Evolutionary conservation across 805 yeast genomes (phyloP).

Genomic region (Ogataea saltuana): DNA sequence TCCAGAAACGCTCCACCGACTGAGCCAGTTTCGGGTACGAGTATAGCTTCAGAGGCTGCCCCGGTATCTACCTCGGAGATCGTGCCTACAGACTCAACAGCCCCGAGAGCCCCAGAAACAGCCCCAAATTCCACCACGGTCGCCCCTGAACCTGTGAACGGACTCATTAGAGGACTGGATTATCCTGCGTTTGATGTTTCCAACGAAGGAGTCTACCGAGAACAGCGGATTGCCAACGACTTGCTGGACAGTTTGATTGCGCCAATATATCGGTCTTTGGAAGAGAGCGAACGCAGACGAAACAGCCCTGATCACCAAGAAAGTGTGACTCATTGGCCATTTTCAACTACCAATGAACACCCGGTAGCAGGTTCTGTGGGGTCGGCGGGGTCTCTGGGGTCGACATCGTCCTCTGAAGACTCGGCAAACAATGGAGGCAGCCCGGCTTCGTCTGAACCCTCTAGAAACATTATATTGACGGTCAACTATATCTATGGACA

Average conservation of each 20-base stretch:
- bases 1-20: not conserved
- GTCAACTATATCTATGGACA: conserved; percentile 41
- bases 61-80: not conserved
- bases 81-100: not conserved
- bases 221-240: conserved; percentile 22
- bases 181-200: conserved; percentile 41
- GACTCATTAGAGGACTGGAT: conserved; percentile 36
- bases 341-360: too few relatives aligned
- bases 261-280: conserved; percentile 29
- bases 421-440: too few relatives aligned
- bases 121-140: conserved; percentile 1
- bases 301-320: conserved; percentile 1
- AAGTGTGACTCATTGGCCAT: too few relatives aligned
- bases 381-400: not conserved
- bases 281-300: conserved; percentile 12
- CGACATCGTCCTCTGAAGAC: not conserved
- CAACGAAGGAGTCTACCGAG: conserved; percentile 33
- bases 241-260: conserved; percentile 27
- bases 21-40: too few relatives aligned
- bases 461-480: conserved; percentile 41
- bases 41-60: too few relatives aligned
- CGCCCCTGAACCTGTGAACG: not conserved
- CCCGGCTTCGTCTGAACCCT: conserved; percentile 30
- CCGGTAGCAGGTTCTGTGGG: not conserved
- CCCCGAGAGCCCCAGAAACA: not conserved